Percentiles rank a stretch among this genome's conserved stretches.
These are phyloP conservation scores for Phytophthora fragariae DNA, from an alignment of 352 stramenopile species.

Conservation along the genomic window DNA sequence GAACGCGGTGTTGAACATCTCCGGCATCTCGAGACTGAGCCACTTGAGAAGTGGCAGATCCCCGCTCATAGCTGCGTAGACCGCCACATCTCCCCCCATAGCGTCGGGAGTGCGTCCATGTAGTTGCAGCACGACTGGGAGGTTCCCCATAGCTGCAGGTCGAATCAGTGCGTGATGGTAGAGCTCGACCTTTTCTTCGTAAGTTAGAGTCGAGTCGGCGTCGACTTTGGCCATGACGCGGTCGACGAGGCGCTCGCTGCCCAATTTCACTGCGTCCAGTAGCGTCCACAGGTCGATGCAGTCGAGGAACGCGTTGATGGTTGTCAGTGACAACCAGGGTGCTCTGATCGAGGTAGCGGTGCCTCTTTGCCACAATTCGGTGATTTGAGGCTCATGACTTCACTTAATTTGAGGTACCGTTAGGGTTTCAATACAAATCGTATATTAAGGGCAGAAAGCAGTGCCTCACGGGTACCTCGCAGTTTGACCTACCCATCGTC, in stretches of 20 bases:
- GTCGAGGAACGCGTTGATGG: conserved; percentile 12
- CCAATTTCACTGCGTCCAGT: background rate
- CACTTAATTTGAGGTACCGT: too few species aligned
- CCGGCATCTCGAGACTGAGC: background rate
- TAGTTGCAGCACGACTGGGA: background rate
- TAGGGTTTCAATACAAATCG: too few species aligned
- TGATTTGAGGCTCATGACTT: too few species aligned
- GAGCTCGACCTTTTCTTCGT: background rate
- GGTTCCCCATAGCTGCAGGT: background rate
- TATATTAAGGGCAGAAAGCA: too few species aligned
- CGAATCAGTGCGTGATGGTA: background rate
- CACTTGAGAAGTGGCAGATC: conserved; percentile 10
- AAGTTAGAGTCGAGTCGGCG: background rate
- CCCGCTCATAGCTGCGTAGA: background rate
- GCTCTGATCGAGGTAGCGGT: too few species aligned
- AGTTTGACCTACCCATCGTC: too few species aligned
- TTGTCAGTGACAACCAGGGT: background rate
- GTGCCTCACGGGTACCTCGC: too few species aligned
- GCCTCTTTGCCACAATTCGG: too few species aligned
- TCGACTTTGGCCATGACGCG: background rate
- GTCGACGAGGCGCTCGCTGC: background rate
- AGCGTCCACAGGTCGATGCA: background rate
- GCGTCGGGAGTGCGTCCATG: background rate
- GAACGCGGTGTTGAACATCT: background rate
- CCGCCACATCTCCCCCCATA: background rate